Evolutionary conservation across 768 basidiomycete genomes (phyloP).

Genomic region (Amanita exitialis): DNA sequence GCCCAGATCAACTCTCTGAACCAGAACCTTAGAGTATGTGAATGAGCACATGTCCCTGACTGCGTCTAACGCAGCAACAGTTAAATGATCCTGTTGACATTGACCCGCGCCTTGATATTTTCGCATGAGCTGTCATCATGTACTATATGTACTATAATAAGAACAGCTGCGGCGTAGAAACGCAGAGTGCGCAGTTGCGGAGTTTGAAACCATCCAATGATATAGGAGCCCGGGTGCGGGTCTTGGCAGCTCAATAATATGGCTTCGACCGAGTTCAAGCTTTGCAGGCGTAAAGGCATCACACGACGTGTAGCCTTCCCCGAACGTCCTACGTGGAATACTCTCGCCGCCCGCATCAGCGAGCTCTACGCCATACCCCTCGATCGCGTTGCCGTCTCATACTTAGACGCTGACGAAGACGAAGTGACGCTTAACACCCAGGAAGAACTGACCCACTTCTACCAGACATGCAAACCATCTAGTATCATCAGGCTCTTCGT

Average conservation of each 20-base stretch:
- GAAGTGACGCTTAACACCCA: conserved; percentile 70
- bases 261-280: conserved; percentile 47
- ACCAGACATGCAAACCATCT: conserved; percentile 23
- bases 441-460: conserved; percentile 71
- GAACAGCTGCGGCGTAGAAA: conserved; percentile 14
- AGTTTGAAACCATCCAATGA: conserved; percentile 27
- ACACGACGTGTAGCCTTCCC: conserved; percentile 53
- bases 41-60: background rate
- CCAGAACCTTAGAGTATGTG: conserved; percentile 48
- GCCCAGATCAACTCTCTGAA: conserved; percentile 50
- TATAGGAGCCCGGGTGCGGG: background rate
- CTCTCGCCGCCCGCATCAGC: conserved; percentile 47
- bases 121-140: conserved; percentile 36
- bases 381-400: conserved; percentile 56
- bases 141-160: too few species aligned
- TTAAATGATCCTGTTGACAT: conserved; percentile 65
- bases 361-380: conserved; percentile 40
- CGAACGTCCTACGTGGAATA: conserved; percentile 41
- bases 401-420: conserved; percentile 65
- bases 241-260: background rate
- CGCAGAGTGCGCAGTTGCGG: conserved; percentile 27
- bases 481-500: conserved; percentile 50
- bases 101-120: conserved; percentile 57
- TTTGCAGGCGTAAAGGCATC: conserved; percentile 42
- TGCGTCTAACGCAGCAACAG: conserved; percentile 19